Percentiles rank a stretch among this genome's conserved stretches.
Conservation (phyloP, 225 moss, liverwort and hornwort genomes). For the Rhytidiadelphus loreus region DNA sequence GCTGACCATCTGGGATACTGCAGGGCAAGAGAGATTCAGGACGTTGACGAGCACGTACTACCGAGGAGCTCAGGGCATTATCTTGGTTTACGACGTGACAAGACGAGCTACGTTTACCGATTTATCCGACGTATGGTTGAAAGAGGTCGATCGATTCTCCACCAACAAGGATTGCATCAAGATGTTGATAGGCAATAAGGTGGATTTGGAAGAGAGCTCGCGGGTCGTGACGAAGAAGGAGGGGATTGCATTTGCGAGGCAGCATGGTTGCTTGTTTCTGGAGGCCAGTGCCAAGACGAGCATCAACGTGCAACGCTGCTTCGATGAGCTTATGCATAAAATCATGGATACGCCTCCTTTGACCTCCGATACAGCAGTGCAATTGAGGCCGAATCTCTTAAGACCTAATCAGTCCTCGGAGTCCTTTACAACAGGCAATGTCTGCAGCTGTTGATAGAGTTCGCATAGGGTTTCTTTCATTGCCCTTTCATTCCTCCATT, state of each 20-base stretch:
- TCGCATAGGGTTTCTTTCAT: background rate
- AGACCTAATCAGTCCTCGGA: slow-evolving; percentile 31
- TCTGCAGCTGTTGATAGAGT: slow-evolving; percentile 19
- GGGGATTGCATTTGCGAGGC: slow-evolving; percentile 83
- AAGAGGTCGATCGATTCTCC: slow-evolving; percentile 77
- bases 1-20: slow-evolving; percentile 93
- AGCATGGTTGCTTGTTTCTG: slow-evolving; percentile 84
- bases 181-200: slow-evolving; percentile 90
- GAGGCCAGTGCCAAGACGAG: slow-evolving; percentile 93
- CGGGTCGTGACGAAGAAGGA: slow-evolving; percentile 84
- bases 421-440: background rate
- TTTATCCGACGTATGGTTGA: slow-evolving; percentile 81
- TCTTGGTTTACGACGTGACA: slow-evolving; percentile 81
- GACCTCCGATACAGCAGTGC: slow-evolving; percentile 42
- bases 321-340: slow-evolving; percentile 87
- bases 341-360: slow-evolving; percentile 73
- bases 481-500: background rate
- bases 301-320: slow-evolving; percentile 74
- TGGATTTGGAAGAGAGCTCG: slow-evolving; percentile 68
- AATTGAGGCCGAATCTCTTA: slow-evolving; percentile 45
- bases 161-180: slow-evolving; percentile 84
- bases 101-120: slow-evolving; percentile 74
- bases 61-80: slow-evolving; percentile 79
- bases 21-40: slow-evolving; percentile 89
- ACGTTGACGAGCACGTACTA: slow-evolving; percentile 88